Evolutionary conservation across 805 yeast genomes (phyloP).

Genomic region (Saturnispora ahearnii): DNA sequence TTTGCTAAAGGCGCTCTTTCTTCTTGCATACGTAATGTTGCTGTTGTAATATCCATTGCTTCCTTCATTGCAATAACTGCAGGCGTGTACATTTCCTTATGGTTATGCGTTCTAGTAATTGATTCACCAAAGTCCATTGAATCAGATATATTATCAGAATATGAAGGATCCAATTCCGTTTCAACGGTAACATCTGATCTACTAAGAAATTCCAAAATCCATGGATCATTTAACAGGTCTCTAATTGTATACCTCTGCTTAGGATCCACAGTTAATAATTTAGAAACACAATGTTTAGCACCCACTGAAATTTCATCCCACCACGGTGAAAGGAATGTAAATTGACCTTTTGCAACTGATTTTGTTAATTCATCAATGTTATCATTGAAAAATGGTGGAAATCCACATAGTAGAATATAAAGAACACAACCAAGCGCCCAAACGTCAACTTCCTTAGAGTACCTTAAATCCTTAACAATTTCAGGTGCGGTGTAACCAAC

Average conservation of each 20-base stretch:
- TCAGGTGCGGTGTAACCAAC: conserved; percentile 99
- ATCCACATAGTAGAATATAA: conserved; percentile 89
- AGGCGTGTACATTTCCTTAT: conserved; percentile 37
- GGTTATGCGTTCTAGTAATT: background rate
- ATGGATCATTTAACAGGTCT: conserved; percentile 65
- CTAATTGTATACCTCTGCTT: conserved; percentile 58
- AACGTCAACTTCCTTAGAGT: conserved; percentile 93
- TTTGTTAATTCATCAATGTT: conserved; percentile 63
- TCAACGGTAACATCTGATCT: conserved; percentile 17
- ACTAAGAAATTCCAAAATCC: conserved; percentile 40
- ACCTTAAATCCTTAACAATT: conserved; percentile 86
- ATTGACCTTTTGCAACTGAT: conserved; percentile 74
- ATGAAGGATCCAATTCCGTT: background rate
- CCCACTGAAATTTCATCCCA: conserved; percentile 73
- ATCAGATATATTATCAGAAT: background rate
- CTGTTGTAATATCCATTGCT: conserved; percentile 53
- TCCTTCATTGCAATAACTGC: conserved; percentile 52
- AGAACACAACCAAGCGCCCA: conserved; percentile 98
- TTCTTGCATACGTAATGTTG: conserved; percentile 39
- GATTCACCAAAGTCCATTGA: conserved; percentile 6
- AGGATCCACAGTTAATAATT: conserved; percentile 65
- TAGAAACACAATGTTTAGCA: conserved; percentile 63
- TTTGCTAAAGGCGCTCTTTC: conserved; percentile 31
- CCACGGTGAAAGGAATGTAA: conserved; percentile 72
- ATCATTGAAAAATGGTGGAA: conserved; percentile 94